A percentile compares a stretch with the other conserved stretches of the same genome.
These are phyloP conservation scores for Vanrija humicola DNA, from an alignment of 1,284 basidiomycete species.

Conservation along the genomic window DNA sequence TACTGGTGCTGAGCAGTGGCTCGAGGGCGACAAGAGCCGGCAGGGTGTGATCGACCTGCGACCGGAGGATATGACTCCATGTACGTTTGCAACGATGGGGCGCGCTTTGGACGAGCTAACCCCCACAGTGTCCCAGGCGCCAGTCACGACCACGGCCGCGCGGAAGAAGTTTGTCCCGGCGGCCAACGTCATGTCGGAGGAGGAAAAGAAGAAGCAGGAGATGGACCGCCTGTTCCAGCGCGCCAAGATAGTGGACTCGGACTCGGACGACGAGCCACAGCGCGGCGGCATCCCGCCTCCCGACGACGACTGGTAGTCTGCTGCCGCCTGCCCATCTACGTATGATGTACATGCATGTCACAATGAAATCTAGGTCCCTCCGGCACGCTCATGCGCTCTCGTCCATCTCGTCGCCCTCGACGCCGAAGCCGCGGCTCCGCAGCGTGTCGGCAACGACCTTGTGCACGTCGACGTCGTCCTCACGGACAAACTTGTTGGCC, in stretches of 20 bases:
- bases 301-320: constrained; percentile 40
- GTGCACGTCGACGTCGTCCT: constrained; percentile 46
- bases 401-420: constrained; percentile 27
- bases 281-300: constrained; percentile 30
- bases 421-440: constrained; percentile 27
- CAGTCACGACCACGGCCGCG: constrained; percentile 22
- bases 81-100: constrained; percentile 21
- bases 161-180: constrained; percentile 43
- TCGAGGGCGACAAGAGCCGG: constrained; percentile 29
- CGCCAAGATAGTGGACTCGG: constrained; percentile 38
- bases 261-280: constrained; percentile 32
- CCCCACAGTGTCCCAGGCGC: constrained; percentile 38
- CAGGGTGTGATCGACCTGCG: constrained; percentile 27
- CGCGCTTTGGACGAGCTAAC: not conserved
- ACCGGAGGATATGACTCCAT: constrained; percentile 46
- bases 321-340: too few species aligned
- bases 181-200: constrained; percentile 38
- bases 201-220: constrained; percentile 38
- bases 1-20: constrained; percentile 35
- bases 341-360: too few species aligned
- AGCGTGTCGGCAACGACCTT: constrained; percentile 40
- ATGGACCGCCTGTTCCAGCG: constrained; percentile 46
- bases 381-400: constrained; percentile 1
- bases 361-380: not conserved
- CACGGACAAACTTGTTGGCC: constrained; percentile 37